These are phyloP conservation scores for Larix sibirica DNA, from an alignment of 83 land plant species.

Conservation along the genomic window DNA sequence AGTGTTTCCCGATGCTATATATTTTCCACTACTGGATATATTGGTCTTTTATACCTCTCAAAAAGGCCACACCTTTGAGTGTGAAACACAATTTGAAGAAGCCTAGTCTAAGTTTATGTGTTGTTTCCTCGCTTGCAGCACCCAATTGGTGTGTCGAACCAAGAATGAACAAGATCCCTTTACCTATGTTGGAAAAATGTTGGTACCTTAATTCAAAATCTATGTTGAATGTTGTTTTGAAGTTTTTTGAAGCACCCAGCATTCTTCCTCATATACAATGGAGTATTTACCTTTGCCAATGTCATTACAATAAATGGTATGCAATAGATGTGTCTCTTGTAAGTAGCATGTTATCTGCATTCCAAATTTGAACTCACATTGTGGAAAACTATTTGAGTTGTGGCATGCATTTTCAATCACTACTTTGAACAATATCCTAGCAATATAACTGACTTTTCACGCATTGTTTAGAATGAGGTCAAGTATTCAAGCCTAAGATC, in stretches of 20 bases:
- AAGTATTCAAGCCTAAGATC: no score
- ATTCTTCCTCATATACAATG: background rate
- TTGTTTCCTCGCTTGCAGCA: background rate
- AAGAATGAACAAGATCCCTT: background rate
- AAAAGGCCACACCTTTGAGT: background rate
- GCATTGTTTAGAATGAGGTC: no score
- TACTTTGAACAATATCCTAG: no score
- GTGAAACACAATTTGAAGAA: background rate
- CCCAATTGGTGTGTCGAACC: background rate
- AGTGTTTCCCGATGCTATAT: no score
- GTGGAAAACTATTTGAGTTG: no score
- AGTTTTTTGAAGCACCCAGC: background rate
- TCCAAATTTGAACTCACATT: background rate
- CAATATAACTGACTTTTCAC: no score
- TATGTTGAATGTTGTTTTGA: background rate
- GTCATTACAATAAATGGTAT: background rate
- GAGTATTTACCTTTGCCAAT: background rate
- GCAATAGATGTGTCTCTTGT: background rate
- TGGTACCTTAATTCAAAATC: background rate
- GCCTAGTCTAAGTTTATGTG: background rate
- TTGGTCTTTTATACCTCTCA: background rate
- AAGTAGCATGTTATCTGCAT: background rate
- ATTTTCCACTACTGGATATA: background rate
- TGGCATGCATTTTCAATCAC: no score
- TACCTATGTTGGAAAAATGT: background rate